Percentiles rank a stretch among this genome's conserved stretches.
Conservation (phyloP, 1,139 yeast species). For the Groenewaldozyma auringiensis region DNA sequence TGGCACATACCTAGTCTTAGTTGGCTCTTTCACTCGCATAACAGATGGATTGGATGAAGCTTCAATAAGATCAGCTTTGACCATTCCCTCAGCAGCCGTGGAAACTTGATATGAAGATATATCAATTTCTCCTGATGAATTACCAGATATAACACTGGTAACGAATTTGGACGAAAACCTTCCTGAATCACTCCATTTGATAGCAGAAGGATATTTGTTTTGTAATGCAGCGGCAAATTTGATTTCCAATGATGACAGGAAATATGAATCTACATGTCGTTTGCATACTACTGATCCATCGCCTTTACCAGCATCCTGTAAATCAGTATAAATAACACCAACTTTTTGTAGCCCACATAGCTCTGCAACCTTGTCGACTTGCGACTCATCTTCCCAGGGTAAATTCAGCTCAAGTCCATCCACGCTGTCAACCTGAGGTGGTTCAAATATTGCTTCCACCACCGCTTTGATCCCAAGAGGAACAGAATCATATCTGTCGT, state of each 20-base stretch:
- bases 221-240: conserved; percentile 82
- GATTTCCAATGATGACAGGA: conserved; percentile 77
- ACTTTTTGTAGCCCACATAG: conserved; percentile 61
- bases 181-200: conserved; percentile 62
- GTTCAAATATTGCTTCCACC: conserved; percentile 90
- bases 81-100: conserved; percentile 77
- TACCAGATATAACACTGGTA: conserved; percentile 89
- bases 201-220: conserved; percentile 51
- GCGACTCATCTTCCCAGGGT: conserved; percentile 45
- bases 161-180: conserved; percentile 80
- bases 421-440: conserved; percentile 77
- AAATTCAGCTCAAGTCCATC: conserved; percentile 71
- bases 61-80: conserved; percentile 73
- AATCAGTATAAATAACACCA: conserved; percentile 85
- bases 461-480: conserved; percentile 93
- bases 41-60: conserved; percentile 90
- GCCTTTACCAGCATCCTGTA: conserved; percentile 77
- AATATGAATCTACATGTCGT: conserved; percentile 87
- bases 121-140: conserved; percentile 78
- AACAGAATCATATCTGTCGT: conserved; percentile 67
- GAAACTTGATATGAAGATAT: conserved; percentile 88
- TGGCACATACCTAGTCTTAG: conserved; percentile 75
- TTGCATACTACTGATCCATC: conserved; percentile 88
- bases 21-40: conserved; percentile 70
- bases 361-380: conserved; percentile 48